Evolutionary conservation across 768 basidiomycete genomes (phyloP).

Genomic region (Trametes villosa): DNA sequence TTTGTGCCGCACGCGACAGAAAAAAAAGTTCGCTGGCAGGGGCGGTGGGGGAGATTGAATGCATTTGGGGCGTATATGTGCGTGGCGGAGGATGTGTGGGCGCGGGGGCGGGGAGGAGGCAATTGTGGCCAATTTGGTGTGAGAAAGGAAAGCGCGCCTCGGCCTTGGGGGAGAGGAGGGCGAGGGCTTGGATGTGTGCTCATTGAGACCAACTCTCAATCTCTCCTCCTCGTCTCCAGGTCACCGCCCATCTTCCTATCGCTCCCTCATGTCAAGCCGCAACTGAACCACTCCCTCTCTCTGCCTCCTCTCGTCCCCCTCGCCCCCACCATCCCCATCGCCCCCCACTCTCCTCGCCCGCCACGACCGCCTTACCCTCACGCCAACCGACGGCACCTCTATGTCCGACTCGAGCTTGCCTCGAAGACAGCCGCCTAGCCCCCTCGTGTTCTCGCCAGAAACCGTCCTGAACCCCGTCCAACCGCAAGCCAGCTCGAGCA

Average conservation of each 20-base stretch:
- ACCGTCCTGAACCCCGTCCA: slow-evolving; percentile 56
- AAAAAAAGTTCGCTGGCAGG: neutral
- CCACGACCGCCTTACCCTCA: slow-evolving; percentile 15
- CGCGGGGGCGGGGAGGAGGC: too few species aligned
- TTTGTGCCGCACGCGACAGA: slow-evolving; percentile 5
- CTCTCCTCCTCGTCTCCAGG: slow-evolving; percentile 27
- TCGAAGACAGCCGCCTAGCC: slow-evolving; percentile 65
- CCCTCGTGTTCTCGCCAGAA: slow-evolving; percentile 78
- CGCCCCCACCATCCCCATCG: slow-evolving; percentile 20
- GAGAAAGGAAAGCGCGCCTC: neutral
- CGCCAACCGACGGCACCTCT: slow-evolving; percentile 27
- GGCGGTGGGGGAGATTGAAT: neutral
- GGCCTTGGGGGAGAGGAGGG: neutral
- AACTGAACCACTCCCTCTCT: slow-evolving; percentile 21
- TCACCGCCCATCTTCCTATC: slow-evolving; percentile 25
- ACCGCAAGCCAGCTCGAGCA: slow-evolving; percentile 39
- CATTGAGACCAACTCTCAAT: slow-evolving; percentile 25
- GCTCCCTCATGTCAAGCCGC: slow-evolving; percentile 24
- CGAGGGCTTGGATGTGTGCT: slow-evolving; percentile 14
- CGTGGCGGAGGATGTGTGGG: neutral
- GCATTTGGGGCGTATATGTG: neutral
- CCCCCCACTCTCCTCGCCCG: slow-evolving; percentile 15
- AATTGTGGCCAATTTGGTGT: neutral
- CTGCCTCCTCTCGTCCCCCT: slow-evolving; percentile 23
- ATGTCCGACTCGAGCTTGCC: slow-evolving; percentile 40